These are phyloP conservation scores for Trametes hirsuta DNA, from an alignment of 1,284 basidiomycete species.

Conservation along the genomic window DNA sequence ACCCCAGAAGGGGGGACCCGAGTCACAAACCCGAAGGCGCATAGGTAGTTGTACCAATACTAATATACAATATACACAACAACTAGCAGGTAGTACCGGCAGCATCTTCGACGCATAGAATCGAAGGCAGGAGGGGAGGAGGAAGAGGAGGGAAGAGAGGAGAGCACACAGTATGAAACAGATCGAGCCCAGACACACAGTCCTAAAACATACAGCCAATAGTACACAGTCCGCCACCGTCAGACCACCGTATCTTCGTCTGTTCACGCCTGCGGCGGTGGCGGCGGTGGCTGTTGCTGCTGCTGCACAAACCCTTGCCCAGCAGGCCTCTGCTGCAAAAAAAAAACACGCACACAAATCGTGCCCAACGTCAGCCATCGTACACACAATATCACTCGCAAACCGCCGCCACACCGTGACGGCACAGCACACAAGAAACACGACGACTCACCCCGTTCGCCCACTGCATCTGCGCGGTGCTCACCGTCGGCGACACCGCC, in stretches of 20 bases:
- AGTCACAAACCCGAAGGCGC: background rate
- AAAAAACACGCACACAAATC: background rate
- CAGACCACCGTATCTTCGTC: background rate
- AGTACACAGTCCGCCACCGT: background rate
- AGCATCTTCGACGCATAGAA: background rate
- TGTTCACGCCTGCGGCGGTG: conserved; percentile 16
- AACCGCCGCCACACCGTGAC: no score
- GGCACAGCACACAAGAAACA: no score
- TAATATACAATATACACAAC: background rate
- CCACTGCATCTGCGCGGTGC: conserved; percentile 33
- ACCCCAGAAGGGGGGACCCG: background rate
- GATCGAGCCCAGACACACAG: background rate
- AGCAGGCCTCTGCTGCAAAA: conserved; percentile 10
- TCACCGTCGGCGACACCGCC: conserved; percentile 23
- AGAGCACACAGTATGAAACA: conserved; percentile 1
- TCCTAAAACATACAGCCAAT: conserved; percentile 1
- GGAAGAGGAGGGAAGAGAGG: background rate
- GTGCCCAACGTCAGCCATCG: no score
- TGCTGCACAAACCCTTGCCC: conserved; percentile 9
- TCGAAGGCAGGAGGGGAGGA: background rate
- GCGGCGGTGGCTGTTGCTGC: background rate
- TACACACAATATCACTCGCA: no score
- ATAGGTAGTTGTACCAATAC: background rate
- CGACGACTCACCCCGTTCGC: conserved; percentile 27
- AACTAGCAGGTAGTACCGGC: background rate